A percentile compares a stretch with the other conserved stretches of the same genome.
phyloP scores from a whole-genome alignment of 768 basidiomycete genomes.

The Mycena albidolilacea region DNA sequence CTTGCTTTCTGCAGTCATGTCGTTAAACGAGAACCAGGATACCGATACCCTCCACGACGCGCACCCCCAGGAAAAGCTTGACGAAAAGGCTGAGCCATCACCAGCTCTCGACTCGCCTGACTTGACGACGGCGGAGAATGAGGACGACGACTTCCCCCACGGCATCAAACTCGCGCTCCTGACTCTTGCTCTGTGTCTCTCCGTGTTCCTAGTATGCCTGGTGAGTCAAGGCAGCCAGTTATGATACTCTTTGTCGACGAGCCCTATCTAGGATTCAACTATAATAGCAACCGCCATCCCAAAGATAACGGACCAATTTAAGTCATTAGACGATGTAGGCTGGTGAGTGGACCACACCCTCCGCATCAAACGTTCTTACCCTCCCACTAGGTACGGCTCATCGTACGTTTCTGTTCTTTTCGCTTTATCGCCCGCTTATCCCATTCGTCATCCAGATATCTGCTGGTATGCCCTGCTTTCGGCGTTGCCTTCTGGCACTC shows the following conservation, averaged over 20 bases:
- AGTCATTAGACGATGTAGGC: conserved; percentile 45
- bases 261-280: not conserved
- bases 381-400: not conserved
- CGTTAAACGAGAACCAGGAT: conserved; percentile 4
- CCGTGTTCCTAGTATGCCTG: conserved; percentile 32
- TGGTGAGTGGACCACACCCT: not conserved
- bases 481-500: not conserved
- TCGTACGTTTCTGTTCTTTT: conserved; percentile 42
- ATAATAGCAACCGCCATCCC: conserved; percentile 46
- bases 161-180: conserved; percentile 11
- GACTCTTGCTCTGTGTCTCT: conserved; percentile 29
- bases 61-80: not conserved
- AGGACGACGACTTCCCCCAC: conserved; percentile 9
- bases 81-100: not conserved
- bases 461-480: not conserved
- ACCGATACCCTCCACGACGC: conserved; percentile 6
- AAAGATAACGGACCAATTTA: conserved; percentile 47
- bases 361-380: no score
- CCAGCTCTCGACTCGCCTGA: not conserved
- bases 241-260: not conserved
- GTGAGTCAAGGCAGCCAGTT: conserved; percentile 19
- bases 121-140: not conserved
- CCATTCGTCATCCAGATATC: conserved; percentile 10
- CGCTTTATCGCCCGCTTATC: conserved; percentile 29
- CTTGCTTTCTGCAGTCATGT: not conserved